Base-by-base conservation (phyloP, 2,329 filamentous ascomycete genomes). In the Zasmidium cellare region DNA sequence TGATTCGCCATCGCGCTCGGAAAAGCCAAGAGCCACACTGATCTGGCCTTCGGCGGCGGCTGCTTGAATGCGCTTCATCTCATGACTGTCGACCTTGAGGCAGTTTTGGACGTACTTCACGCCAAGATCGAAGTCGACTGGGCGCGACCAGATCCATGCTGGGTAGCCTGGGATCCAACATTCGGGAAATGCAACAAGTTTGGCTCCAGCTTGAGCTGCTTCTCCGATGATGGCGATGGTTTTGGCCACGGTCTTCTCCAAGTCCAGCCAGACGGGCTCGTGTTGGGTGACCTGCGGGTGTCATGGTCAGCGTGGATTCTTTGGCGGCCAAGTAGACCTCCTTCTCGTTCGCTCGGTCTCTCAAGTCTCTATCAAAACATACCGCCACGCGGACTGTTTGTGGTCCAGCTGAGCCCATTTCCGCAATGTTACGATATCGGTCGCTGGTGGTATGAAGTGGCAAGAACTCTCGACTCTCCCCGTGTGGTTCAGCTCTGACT, bases 231-330 rank as follows among this genome's bases (percentile, higher is more conserved):
- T 75, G 0, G 71, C 66, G 63, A 82, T 81, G 7, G 84, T 85
- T 68, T 87, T 87, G 1, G 76, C 68, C 1, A 87, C 80, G 1
- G 78, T 76, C 0, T 69, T 80, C 7, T 79, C 72, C 1, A 87
- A 77, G 64, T 88, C 81, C 7, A 87, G 75, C 84, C 84, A 87
- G 1, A 75, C 78, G 0, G 84, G 83, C 69, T 87, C 85, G 5
- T 80, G 79, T 66, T 87, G 84, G 0, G 82, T 78, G 12, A 81
- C 60, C 81, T 24, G 79, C 81, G 3, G 83, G 78, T 38, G 56
- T 50, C 1, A 62, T 2, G 11, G 28, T 41, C 35, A 41, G 35
- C 35, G 7, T 7, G 28, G 28, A 7, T 31, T 7, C 7, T 7
- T 31, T 7, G 7, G 14, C 7, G 14, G 28, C 7, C 28, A 7